Conservation (phyloP, 768 basidiomycete genomes). For the Postia placenta region DNA sequence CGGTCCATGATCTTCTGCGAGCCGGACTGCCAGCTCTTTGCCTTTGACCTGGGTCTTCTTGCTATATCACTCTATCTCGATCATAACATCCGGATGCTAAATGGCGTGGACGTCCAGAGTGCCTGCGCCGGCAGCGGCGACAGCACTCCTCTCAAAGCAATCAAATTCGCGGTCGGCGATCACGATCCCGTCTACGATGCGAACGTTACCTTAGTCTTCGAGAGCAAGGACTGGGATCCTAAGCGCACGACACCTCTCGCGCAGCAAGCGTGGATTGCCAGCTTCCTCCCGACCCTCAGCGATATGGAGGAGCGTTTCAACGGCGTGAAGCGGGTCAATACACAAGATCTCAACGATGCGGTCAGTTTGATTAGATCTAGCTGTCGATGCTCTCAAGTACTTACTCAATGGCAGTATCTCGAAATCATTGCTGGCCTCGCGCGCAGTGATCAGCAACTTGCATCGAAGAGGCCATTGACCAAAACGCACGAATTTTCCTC, state of each 20-base stretch:
- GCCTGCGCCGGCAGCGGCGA: constrained; percentile 29
- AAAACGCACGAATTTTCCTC: constrained; percentile 19
- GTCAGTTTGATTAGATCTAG: constrained; percentile 26
- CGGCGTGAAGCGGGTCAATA: constrained; percentile 39
- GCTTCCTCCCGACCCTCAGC: constrained; percentile 33
- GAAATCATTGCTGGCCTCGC: constrained; percentile 12
- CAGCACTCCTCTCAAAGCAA: constrained; percentile 32
- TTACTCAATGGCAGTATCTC: constrained; percentile 17
- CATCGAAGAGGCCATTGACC: constrained; percentile 21
- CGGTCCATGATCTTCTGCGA: constrained; percentile 41
- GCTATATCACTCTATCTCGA: constrained; percentile 42
- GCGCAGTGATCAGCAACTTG: constrained; percentile 20
- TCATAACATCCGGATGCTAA: constrained; percentile 34
- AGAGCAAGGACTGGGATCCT: constrained; percentile 11
- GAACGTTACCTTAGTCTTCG: constrained; percentile 20
- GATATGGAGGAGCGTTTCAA: constrained; percentile 38
- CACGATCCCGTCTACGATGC: constrained; percentile 8
- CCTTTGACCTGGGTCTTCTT: constrained; percentile 49
- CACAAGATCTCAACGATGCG: constrained; percentile 26
- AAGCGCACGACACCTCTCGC: constrained; percentile 11
- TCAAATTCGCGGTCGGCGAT: constrained; percentile 26
- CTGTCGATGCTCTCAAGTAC: background rate
- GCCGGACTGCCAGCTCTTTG: constrained; percentile 36
- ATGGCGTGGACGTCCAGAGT: constrained; percentile 56
- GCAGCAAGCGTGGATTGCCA: constrained; percentile 24